Base-by-base conservation (phyloP, 2,329 filamentous ascomycete genomes). In the Fusarium xyrophilum region DNA sequence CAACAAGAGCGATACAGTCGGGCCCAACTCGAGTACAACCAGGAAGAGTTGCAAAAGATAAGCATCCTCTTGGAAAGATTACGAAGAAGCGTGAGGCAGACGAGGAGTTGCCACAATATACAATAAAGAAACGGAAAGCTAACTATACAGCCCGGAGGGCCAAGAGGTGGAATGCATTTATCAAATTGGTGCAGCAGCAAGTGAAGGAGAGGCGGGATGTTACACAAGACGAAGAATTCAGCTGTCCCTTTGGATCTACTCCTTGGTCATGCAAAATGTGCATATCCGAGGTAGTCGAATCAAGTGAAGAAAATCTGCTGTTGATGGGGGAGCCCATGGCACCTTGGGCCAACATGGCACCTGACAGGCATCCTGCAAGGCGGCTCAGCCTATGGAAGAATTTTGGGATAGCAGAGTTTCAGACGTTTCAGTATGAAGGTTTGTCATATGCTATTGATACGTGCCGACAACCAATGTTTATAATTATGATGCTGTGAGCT, bases 391-490 rank as follows among this genome's bases (percentile, higher is more conserved):
- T 39, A 8, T 51, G 36, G 39, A 51, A 21, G 6, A 19, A 38
- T 1, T 50, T 56, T 27, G 8, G 36, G 2, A 38, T 6, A 3
- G 44, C 27, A 2, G 35, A n/a, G 10, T 35, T 56, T 7, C 7
- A 17, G 10, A 51, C 7, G 9, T 50, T 27, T 36, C 36, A 46
- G 21, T 64, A 39, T 17, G 46, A 51, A 7, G 54, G 19, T 14
- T 28, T 70, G n/a, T 28, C 32, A 2, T 69, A 56, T 42, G 23
- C 48, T 9, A 38, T 67, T 5, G 67, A 69, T 28, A 47, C 38
- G n/a, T 69, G 67, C 38, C 35, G 28, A 30, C 17, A 46, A 14
- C 63, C 67, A 2, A 69, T 67, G 54, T 70, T 69, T 15, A 70
- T 70, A 54, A 47, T 69, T 15, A 70, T 70, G 58, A 47, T 69